Evolutionary conservation across 2,329 filamentous ascomycete genomes (phyloP).

Genomic region (Paraphaeosphaeria sporulosa): DNA sequence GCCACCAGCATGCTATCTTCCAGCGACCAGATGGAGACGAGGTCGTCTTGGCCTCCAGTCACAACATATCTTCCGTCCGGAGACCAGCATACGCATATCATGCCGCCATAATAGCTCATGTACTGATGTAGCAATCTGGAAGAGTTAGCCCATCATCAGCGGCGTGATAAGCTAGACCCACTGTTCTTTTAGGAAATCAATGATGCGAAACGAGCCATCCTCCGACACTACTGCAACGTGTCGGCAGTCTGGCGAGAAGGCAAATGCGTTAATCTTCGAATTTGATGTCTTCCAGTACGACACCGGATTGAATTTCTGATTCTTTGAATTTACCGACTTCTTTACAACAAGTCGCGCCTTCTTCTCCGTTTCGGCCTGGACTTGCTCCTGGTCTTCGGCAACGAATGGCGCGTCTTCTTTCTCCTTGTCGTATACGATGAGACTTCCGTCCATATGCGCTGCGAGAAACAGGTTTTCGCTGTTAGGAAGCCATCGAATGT

Average conservation of each 20-base stretch:
- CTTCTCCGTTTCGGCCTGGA: slow-evolving; percentile 41
- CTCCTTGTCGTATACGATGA: slow-evolving; percentile 97
- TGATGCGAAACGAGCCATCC: slow-evolving; percentile 86
- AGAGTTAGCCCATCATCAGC: slow-evolving; percentile 2
- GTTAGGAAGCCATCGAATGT: slow-evolving; percentile 92
- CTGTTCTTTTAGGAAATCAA: slow-evolving; percentile 92
- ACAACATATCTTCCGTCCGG: slow-evolving; percentile 96
- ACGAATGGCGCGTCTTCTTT: slow-evolving; percentile 86
- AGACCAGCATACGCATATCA: slow-evolving; percentile 96
- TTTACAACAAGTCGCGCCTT: slow-evolving; percentile 69
- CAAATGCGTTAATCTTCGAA: slow-evolving; percentile 87
- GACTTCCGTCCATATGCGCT: slow-evolving; percentile 86
- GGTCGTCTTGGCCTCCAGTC: slow-evolving; percentile 93
- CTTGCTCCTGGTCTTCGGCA: slow-evolving; percentile 65
- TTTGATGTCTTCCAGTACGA: slow-evolving; percentile 92
- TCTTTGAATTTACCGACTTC: slow-evolving; percentile 92
- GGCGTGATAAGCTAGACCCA: slow-evolving; percentile 53
- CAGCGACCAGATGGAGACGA: slow-evolving; percentile 95
- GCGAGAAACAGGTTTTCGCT: slow-evolving; percentile 94
- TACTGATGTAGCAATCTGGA: slow-evolving; percentile 82
- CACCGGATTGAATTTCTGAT: slow-evolving; percentile 92
- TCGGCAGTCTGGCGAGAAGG: slow-evolving; percentile 87
- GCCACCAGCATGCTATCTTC: slow-evolving; percentile 85
- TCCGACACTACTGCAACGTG: slow-evolving; percentile 91
- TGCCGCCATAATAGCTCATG: slow-evolving; percentile 89